These are phyloP conservation scores for Sclerotinia glacialis DNA, from an alignment of 2,329 filamentous ascomycete species.

Conservation along the genomic window DNA sequence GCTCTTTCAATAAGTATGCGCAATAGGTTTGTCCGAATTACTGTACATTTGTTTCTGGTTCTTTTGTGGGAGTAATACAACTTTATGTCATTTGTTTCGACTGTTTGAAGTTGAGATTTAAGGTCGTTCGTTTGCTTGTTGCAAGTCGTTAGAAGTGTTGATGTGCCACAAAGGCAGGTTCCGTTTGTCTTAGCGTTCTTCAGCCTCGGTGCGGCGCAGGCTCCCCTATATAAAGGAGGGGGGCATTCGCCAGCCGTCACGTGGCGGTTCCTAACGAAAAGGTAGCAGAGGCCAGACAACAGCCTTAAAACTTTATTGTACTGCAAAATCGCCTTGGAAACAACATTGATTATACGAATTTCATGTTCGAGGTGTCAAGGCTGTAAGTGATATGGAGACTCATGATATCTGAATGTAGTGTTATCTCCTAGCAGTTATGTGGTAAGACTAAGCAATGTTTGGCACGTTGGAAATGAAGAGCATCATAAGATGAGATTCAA, in stretches of 20 bases:
- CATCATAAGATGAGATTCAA: constrained; percentile 14
- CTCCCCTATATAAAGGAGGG: too few relatives aligned
- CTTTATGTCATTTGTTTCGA: neutral
- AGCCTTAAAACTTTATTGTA: too few relatives aligned
- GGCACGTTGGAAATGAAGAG: constrained; percentile 2
- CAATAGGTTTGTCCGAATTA: neutral
- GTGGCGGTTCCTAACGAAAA: too few relatives aligned
- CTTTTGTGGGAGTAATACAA: neutral
- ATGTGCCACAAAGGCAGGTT: constrained; percentile 17
- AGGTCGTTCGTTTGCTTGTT: neutral
- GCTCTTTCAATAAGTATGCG: neutral
- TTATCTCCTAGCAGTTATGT: neutral
- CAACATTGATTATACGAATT: neutral
- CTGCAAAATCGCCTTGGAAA: too few relatives aligned
- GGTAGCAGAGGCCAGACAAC: too few relatives aligned
- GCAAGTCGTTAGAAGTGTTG: constrained; percentile 12
- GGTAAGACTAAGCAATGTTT: neutral
- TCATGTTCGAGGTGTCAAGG: neutral
- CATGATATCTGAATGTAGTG: neutral
- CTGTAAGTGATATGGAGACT: neutral
- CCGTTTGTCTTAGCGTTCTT: constrained; percentile 2
- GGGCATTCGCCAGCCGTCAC: too few relatives aligned
- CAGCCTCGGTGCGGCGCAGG: constrained; percentile 19
- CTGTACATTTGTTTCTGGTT: neutral
- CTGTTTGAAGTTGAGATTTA: constrained; percentile 11